These are phyloP conservation scores for Nicotiana obtusifolia DNA, from an alignment of 257 asterid genomes.

Conservation along the genomic window DNA sequence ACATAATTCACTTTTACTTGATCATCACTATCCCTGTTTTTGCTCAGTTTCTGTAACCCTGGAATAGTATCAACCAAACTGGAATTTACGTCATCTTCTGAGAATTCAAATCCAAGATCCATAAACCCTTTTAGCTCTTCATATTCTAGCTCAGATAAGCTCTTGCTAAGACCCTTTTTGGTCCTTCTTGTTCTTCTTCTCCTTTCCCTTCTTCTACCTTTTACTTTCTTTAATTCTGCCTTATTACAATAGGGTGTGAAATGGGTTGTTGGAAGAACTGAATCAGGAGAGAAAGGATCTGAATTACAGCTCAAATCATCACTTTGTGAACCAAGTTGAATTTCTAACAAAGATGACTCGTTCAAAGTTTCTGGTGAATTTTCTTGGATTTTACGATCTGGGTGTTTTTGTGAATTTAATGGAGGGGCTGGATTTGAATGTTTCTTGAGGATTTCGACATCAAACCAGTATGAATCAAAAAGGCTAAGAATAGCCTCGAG, in stretches of 20 bases:
- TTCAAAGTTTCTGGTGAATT: neutral
- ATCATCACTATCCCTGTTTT: neutral
- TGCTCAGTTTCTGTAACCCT: conserved; percentile 36
- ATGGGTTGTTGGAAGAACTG: conserved; percentile 22
- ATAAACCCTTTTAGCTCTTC: conserved; percentile 57
- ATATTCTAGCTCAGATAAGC: conserved; percentile 49
- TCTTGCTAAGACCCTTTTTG: conserved; percentile 22
- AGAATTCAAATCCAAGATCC: conserved; percentile 60
- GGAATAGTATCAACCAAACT: conserved; percentile 41
- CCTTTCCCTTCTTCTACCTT: neutral
- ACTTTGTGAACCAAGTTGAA: conserved; percentile 25
- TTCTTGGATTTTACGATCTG: conserved; percentile 3
- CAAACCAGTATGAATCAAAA: conserved; percentile 40
- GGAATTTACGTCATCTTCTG: conserved; percentile 34
- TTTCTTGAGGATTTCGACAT: conserved; percentile 16
- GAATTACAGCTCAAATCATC: conserved; percentile 20
- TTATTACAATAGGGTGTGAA: neutral
- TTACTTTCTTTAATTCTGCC: neutral
- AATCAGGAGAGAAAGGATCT: conserved; percentile 23
- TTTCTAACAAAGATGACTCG: neutral
- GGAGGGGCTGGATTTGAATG: neutral
- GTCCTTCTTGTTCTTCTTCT: neutral
- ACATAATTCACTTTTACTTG: neutral
- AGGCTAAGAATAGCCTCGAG: conserved; percentile 32
- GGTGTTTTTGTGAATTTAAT: neutral